phyloP scores from a whole-genome alignment of 2,329 filamentous ascomycete species.

The Penicillium sp. region DNA sequence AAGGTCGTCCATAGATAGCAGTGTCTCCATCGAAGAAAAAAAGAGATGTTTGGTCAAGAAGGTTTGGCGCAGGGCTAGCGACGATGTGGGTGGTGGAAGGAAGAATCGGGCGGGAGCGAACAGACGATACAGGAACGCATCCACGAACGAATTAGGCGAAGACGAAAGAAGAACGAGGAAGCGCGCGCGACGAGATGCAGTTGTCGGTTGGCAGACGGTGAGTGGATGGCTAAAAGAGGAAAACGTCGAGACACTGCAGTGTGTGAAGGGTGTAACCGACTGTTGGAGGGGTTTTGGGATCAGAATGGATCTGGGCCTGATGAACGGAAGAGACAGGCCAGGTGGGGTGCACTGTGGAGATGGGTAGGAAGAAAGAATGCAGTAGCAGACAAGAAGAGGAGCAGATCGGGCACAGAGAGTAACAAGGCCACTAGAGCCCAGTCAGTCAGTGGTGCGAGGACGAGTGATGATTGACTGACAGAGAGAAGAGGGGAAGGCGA shows the following conservation, averaged over 20 bases:
- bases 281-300: slow-evolving; percentile 19
- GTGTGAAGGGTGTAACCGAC: slow-evolving; percentile 24
- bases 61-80: slow-evolving; percentile 20
- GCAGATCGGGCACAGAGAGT: slow-evolving; percentile 1
- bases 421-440: neutral
- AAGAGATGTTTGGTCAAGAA: slow-evolving; percentile 20
- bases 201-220: slow-evolving; percentile 26
- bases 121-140: slow-evolving; percentile 16
- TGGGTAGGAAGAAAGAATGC: slow-evolving; percentile 12
- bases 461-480: slow-evolving; percentile 5
- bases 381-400: slow-evolving; percentile 2
- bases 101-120: slow-evolving; percentile 18
- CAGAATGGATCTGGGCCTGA: slow-evolving; percentile 22
- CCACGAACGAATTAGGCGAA: slow-evolving; percentile 19
- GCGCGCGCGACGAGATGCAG: slow-evolving; percentile 21
- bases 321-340: slow-evolving; percentile 19
- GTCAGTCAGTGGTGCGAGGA: slow-evolving; percentile 4
- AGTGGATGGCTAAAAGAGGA: slow-evolving; percentile 25
- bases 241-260: slow-evolving; percentile 25
- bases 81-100: slow-evolving; percentile 17
- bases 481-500: slow-evolving; percentile 3
- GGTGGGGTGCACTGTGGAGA: slow-evolving; percentile 25
- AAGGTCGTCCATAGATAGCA: slow-evolving; percentile 34
- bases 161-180: slow-evolving; percentile 19
- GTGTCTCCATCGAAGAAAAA: slow-evolving; percentile 40